Evolutionary conservation across 371 early-diverging fungal species (phyloP).

Genomic region (Mortierella sp.): DNA sequence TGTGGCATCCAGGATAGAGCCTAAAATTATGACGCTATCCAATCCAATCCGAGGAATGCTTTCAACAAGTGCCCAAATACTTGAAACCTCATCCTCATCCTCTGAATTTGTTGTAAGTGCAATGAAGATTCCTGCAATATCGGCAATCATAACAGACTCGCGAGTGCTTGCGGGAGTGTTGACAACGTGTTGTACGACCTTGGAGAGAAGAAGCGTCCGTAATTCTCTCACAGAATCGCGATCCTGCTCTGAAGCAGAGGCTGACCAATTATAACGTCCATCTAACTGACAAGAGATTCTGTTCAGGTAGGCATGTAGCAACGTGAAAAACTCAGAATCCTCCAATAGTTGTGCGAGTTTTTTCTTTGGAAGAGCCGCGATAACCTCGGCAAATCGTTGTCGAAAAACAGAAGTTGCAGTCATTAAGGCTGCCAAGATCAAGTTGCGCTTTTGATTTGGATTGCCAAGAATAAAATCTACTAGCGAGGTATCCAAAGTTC

Average conservation of each 20-base stretch:
- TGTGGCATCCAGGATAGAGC: conserved; percentile 33
- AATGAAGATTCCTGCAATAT: conserved; percentile 30
- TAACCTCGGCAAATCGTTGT: conserved; percentile 18
- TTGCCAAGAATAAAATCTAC: conserved; percentile 44
- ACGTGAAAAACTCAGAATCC: conserved; percentile 18
- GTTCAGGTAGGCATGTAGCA: conserved; percentile 39
- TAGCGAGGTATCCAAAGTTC: conserved; percentile 27
- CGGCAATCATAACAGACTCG: conserved; percentile 24
- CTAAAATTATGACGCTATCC: conserved; percentile 30
- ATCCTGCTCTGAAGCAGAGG: conserved; percentile 25
- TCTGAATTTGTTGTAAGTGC: conserved; percentile 19
- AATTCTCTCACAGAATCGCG: conserved; percentile 18
- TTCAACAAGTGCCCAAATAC: conserved; percentile 36
- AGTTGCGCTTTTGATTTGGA: conserved; percentile 26
- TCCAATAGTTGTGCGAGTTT: conserved; percentile 12
- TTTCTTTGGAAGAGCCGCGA: conserved; percentile 12
- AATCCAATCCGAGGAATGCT: conserved; percentile 37
- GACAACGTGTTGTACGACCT: conserved; percentile 22
- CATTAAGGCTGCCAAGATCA: conserved; percentile 46
- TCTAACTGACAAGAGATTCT: conserved; percentile 18
- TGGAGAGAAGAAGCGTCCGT: conserved; percentile 22
- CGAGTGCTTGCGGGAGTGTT: conserved; percentile 14
- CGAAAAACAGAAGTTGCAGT: conserved; percentile 36
- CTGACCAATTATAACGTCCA: conserved; percentile 30
- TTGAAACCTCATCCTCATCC: conserved; percentile 29